Base-by-base conservation (phyloP, 1,284 basidiomycete species). In the Phlebopus sp. region DNA sequence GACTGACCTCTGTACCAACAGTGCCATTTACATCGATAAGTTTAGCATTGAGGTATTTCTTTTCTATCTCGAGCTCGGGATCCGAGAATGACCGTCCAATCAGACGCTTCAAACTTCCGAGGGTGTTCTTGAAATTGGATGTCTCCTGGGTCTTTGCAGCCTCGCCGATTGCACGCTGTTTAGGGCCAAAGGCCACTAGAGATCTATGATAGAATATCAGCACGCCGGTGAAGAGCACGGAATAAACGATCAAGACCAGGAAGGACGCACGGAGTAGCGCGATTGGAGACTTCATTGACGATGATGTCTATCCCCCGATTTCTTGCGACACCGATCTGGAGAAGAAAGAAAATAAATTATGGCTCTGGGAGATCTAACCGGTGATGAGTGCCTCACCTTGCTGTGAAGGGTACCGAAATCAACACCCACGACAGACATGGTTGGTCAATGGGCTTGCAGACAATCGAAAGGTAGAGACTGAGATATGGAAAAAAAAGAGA, bases 41-140 rank as follows among this genome's bases (percentile, higher is more conserved):
- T 54, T 82, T 77, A 9, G 90, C 90, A 67, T 92, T 87, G 62
- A 92, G 81, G 68, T 87, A 96, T 72, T 92, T 92, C 71, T 87
- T 87, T 78, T 97, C 94, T 44, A 83, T 72, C 45, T 87, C 76
- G 50, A 95, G 77, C 69, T 95, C 91, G 17, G 85, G 77, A 69
- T 95, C 92, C 43, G 72, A 67, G 55, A 85, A 59, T 32, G 85
- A 81, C 46, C 92, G 80, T 10, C 93, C 93, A 59, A 94, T 76
- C 45, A 97, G 78, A 37, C 93, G 82, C 71, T 96, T 97, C 62
- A 97, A 75, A 1, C 83, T 86, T 41, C 94, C 94, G 63, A 95
- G 78, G 34, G 94, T 97, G 75, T 97, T 97, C 70, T 85, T 90
- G 78, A 94, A 97, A 74, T 97, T 97, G 57, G 92, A 94, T n/a